Evolutionary conservation across 23 red algal species (phyloP), one percentile per base, ranked within the genome.

Genomic region (Porphyridium purpureum): DNA sequence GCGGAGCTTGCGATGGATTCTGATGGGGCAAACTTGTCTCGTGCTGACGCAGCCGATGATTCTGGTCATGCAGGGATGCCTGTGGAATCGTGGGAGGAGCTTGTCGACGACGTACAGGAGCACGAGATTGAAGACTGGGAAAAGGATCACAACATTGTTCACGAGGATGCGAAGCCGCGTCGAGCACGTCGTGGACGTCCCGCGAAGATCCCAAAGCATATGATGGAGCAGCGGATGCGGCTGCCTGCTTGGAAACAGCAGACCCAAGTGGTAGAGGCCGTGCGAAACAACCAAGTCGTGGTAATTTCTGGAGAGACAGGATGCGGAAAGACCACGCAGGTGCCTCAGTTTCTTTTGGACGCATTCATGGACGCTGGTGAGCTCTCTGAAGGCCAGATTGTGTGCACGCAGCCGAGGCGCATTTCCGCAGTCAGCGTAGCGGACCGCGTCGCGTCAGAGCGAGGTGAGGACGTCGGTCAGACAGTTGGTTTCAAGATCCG

Each of bases 311-410:
- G 67, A 17, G 67, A 41, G 27, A 72, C 67, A 21, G 67, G 67
- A 25, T 72, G 42, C 2, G 67, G 67, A 29, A 72, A 72, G 51
- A 60, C 54, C 0, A 72, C 67, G 27, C 67, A 72, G 52, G 67
- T 72, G 9, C 67, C 67, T 2, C 67, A 72, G 55, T 59, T 72
- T 11, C 17, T 59, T 40, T 24, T 59, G 4, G 67, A 59, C 11
- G 17, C 14, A 4, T 24, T 57, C 32, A 33, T 20, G 32, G 28
- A 24, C 11, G 38, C 17, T 44, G 11, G 38, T 44, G 17, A 44
- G 38, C 17, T 44, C 38, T 44, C 11, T 11, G 38, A 17, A 44
- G 11, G 38, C 29, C 31, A 33, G 32, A 56, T 72, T n/a, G 42
- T 72, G 24, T 59, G 53, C 33, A 72, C 67, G 50, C 67, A 72